Conservation (phyloP, 139 green algal species). For the Pleodorina starrii region DNA sequence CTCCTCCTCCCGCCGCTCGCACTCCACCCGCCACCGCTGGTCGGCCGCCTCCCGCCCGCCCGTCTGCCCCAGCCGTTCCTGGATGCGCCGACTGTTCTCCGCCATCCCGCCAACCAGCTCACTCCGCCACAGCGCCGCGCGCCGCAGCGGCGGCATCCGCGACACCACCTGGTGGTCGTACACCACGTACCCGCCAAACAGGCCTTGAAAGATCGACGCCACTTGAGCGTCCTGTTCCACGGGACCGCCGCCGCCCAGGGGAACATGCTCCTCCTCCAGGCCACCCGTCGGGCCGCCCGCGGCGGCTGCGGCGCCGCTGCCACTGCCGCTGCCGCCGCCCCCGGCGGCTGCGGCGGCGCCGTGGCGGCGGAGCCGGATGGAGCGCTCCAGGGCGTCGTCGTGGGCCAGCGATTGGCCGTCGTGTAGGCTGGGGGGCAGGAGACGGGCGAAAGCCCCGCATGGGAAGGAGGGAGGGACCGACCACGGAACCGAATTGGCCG, state of each 20-base stretch:
- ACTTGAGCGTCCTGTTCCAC: not conserved
- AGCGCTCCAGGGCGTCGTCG: slow-evolving; percentile 23
- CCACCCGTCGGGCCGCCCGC: not conserved
- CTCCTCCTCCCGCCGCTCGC: no score
- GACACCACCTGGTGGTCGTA: slow-evolving; percentile 26
- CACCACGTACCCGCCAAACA: slow-evolving; percentile 51
- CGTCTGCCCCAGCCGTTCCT: no score
- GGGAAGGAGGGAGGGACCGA: no score
- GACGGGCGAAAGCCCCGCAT: no score
- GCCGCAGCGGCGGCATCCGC: slow-evolving; percentile 17
- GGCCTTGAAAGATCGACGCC: slow-evolving; percentile 41
- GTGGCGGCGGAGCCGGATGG: not conserved
- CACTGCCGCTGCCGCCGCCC: not conserved
- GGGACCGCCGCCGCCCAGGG: not conserved
- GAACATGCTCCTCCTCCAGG: not conserved
- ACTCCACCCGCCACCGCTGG: no score
- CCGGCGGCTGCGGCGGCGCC: not conserved
- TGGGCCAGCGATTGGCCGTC: slow-evolving; percentile 41
- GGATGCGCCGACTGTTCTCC: not conserved
- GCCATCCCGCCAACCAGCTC: not conserved
- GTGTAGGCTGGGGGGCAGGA: slow-evolving; percentile 53
- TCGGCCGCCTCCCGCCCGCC: no score
- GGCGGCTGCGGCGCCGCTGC: not conserved
- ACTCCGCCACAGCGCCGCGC: not conserved
- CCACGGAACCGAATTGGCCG: no score